A percentile compares a stretch with the other conserved stretches of the same genome.
These are phyloP conservation scores for Ophiognomonia clavigignenti-juglandacearum DNA, from an alignment of 2,329 filamentous ascomycete species.

Conservation along the genomic window DNA sequence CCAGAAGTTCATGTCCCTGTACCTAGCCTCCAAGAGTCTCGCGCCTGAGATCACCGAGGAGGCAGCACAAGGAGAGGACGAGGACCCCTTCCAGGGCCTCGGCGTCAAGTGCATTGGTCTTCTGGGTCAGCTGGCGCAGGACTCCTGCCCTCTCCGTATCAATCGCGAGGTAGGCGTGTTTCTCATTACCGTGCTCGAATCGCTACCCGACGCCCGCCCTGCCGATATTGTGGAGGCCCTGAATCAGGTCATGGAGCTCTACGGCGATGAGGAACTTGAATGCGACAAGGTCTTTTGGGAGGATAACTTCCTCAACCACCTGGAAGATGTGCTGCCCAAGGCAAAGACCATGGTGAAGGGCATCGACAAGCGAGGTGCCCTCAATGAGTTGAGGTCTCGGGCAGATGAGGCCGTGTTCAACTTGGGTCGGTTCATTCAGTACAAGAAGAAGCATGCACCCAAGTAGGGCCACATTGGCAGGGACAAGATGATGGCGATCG, in stretches of 20 bases:
- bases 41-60: constrained; percentile 10
- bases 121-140: constrained; percentile 56
- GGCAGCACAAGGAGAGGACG: constrained; percentile 22
- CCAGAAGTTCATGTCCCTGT: constrained; percentile 60
- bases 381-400: constrained; percentile 50
- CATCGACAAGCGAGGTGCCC: constrained; percentile 53
- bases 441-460: constrained; percentile 57
- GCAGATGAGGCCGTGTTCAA: constrained; percentile 60
- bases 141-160: constrained; percentile 45
- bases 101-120: constrained; percentile 64
- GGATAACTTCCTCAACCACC: constrained; percentile 52
- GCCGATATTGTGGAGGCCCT: constrained; percentile 60
- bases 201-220: constrained; percentile 45
- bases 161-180: constrained; percentile 63
- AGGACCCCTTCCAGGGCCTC: constrained; percentile 57
- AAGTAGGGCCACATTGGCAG: too few relatives aligned
- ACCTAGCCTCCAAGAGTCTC: constrained; percentile 50
- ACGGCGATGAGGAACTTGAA: constrained; percentile 53
- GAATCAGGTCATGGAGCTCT: constrained; percentile 64
- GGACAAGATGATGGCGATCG: too few relatives aligned
- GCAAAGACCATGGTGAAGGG: constrained; percentile 52
- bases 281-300: constrained; percentile 64
- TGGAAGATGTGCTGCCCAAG: constrained; percentile 51
- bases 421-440: constrained; percentile 55
- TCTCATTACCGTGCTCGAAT: constrained; percentile 49